Percentiles rank a stretch among this genome's conserved stretches.
These are phyloP conservation scores for Glomus cerebriforme DNA, from an alignment of 192 early-diverging fungal genomes.

Conservation along the genomic window DNA sequence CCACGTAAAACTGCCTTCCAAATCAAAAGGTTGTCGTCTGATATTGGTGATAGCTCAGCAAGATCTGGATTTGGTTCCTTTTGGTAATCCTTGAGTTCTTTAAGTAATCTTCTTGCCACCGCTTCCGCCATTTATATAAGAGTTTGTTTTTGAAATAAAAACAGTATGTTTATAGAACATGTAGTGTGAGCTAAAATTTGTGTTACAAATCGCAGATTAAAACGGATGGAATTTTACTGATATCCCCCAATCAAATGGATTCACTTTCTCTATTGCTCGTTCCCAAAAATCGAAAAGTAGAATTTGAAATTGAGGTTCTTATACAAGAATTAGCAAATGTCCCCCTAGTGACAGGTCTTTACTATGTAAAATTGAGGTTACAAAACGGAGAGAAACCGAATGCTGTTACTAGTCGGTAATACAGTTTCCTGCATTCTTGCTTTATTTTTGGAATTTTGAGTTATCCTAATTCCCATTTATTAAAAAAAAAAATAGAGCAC, in stretches of 20 bases:
- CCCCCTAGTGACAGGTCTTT: conserved; percentile 78
- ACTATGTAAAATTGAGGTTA: conserved; percentile 79
- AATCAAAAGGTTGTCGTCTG: conserved; percentile 67
- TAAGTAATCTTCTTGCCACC: conserved; percentile 59
- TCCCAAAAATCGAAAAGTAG: conserved; percentile 68
- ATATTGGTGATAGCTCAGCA: conserved; percentile 55
- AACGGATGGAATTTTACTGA: too few relatives aligned
- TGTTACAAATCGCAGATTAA: too few relatives aligned
- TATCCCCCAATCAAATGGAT: conserved; percentile 34
- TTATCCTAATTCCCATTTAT: not conserved
- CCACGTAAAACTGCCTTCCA: conserved; percentile 75
- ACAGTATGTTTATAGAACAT: too few relatives aligned
- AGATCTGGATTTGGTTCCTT: conserved; percentile 60
- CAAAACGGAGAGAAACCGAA: conserved; percentile 43
- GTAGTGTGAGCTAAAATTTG: too few relatives aligned
- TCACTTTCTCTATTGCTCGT: conserved; percentile 66
- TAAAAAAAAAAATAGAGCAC: conserved; percentile 36
- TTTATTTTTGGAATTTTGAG: not conserved
- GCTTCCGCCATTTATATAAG: conserved; percentile 45
- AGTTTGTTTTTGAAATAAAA: too few relatives aligned
- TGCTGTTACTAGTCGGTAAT: conserved; percentile 44
- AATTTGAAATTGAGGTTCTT: conserved; percentile 59
- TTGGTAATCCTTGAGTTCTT: conserved; percentile 61
- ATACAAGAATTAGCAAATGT: conserved; percentile 82
- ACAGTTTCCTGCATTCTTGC: not conserved